Evolutionary conservation across 108 stramenopile genomes (phyloP).

Genomic region (Discostella stelligeroides): DNA sequence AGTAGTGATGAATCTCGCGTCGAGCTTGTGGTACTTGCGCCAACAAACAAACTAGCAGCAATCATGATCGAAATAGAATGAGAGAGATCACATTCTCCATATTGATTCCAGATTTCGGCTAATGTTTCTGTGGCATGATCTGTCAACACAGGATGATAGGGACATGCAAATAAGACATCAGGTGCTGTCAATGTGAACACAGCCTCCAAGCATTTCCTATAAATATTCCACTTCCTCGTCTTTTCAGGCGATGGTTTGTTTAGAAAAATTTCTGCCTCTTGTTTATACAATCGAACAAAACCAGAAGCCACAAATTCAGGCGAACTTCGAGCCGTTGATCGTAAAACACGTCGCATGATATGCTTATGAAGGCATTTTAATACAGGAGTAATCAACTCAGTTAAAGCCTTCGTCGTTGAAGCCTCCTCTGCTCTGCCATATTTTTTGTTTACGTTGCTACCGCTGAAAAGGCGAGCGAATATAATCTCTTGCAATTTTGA

Average conservation of each 20-base stretch:
- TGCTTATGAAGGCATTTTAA: slow-evolving; percentile 28
- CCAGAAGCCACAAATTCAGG: slow-evolving; percentile 24
- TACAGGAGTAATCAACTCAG: slow-evolving; percentile 43
- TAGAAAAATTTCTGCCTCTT: slow-evolving; percentile 32
- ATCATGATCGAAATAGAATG: slow-evolving; percentile 41
- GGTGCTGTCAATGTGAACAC: slow-evolving; percentile 38
- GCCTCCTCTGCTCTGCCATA: slow-evolving; percentile 5
- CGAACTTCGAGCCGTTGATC: not conserved
- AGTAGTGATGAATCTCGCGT: not conserved
- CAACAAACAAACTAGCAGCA: slow-evolving; percentile 43
- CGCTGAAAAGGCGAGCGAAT: not conserved
- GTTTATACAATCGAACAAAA: slow-evolving; percentile 34
- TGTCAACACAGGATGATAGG: slow-evolving; percentile 14
- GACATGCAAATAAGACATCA: slow-evolving; percentile 22
- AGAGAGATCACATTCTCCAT: slow-evolving; percentile 28
- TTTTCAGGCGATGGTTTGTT: slow-evolving; percentile 32
- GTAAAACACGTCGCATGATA: slow-evolving; percentile 20
- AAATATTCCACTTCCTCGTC: slow-evolving; percentile 44
- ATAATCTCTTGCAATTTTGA: slow-evolving; percentile 29
- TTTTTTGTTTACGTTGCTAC: not conserved
- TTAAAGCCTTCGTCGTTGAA: slow-evolving; percentile 13
- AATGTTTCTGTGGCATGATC: slow-evolving; percentile 31
- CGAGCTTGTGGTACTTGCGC: slow-evolving; percentile 13
- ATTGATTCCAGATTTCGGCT: slow-evolving; percentile 27
- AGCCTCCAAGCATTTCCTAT: slow-evolving; percentile 35